Evolutionary conservation across 352 stramenopile genomes (phyloP), one percentile per base, ranked within the genome.

Genomic region (Halophytophthora batemanensis): DNA sequence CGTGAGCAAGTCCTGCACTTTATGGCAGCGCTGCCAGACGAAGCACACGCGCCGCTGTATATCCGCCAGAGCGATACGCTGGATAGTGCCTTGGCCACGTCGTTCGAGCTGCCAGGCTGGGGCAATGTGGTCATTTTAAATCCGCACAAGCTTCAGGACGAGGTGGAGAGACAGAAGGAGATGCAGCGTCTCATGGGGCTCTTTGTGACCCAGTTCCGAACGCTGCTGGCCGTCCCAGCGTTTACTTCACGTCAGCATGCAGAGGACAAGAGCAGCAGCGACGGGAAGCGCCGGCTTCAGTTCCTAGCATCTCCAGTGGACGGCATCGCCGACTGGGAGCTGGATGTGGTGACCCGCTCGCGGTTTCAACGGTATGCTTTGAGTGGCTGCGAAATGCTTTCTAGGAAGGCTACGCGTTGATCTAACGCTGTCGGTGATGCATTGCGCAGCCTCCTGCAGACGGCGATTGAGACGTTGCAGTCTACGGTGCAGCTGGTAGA

Each of bases 1-100:
- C 54, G 79, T 28, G 82, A 93, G 59, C 77, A 88, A 36, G 68
- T 90, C 50, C 55, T 93, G 7, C 77, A 88, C 44, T 90, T 93
- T 29, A 87, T 90, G 73, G 82, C 74, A 12, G 77, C 75, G 8
- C 47, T 93, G 18, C 82, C 82, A 0, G 59, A 69, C 23, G 34
- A 53, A 25, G 44, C 45, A 3, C 78, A 91, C 47, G 45, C 75
- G 15, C 77, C 77, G 22, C 58, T 93, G 19, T 64, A 69, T 15
- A 93, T 90, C 60, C 71, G 64, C 29, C 36, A 50, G 19, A 48
- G 38, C 2, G 38, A 47, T 31, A 19, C 57, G 8, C 22, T 4
- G 11, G 21, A 25, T 6, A 41, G 29, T 23, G 47, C 36, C 17
- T 23, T 75, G 31, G 71, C 74, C 5, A 80, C 67, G 6, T 74